Percentiles rank a stretch among this genome's conserved stretches.
These are phyloP conservation scores for Scenedesmus sp. DNA, from an alignment of 163 green algal genomes.

Conservation along the genomic window DNA sequence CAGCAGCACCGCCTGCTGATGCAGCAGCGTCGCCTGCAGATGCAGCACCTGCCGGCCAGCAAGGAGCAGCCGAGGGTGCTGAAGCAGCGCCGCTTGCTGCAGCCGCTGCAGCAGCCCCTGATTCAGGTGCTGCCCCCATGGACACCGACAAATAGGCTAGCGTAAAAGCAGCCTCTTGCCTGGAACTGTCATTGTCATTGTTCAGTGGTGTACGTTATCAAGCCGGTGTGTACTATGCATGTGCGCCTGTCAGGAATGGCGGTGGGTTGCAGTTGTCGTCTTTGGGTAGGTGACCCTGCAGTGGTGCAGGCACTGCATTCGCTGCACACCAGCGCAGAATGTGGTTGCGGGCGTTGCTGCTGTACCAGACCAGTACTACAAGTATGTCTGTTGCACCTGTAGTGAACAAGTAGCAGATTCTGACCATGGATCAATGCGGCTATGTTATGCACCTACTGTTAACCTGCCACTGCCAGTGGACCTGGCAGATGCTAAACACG, in stretches of 20 bases:
- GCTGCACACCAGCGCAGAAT: no score
- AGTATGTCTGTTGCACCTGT: not conserved
- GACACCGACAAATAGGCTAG: not conserved
- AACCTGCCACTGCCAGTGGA: not conserved
- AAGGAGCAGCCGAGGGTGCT: not conserved
- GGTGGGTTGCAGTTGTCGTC: not conserved
- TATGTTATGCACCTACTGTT: not conserved
- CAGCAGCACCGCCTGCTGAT: not conserved
- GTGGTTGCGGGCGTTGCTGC: not conserved
- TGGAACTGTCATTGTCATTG: not conserved
- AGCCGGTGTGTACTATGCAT: not conserved
- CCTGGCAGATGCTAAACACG: no score
- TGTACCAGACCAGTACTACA: no score
- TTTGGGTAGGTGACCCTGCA: not conserved
- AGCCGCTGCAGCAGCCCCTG: not conserved
- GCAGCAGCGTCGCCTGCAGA: not conserved
- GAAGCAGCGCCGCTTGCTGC: not conserved
- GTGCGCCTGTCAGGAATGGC: not conserved
- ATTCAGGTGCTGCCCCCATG: slow-evolving; percentile 37
- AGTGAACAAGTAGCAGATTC: not conserved
- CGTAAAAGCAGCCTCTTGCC: no score
- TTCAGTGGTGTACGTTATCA: not conserved
- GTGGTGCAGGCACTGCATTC: not conserved
- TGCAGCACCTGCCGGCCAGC: not conserved
- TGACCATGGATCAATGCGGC: not conserved